Conservation (phyloP, 345 rosid species). For the Atalantia buxifolia region DNA sequence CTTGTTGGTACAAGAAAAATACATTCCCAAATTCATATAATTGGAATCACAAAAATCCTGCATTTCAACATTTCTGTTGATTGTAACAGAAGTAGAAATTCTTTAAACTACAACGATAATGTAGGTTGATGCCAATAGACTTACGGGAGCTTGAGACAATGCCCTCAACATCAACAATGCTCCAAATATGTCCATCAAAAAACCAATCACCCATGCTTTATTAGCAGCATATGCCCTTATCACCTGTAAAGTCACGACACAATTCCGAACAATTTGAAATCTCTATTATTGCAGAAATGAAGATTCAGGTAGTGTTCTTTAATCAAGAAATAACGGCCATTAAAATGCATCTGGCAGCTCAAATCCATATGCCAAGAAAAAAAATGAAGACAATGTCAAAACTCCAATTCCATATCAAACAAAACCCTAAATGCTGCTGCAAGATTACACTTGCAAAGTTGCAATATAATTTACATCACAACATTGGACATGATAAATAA, state of each 20-base stretch:
- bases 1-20: not conserved
- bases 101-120: not conserved
- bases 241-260: constrained; percentile 41
- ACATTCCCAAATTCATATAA: not conserved
- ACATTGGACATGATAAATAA: not conserved
- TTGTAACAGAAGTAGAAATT: not conserved
- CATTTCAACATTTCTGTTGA: not conserved
- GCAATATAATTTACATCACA: not conserved
- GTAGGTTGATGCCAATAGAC: constrained; percentile 18
- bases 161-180: constrained; percentile 93
- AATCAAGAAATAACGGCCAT: not conserved
- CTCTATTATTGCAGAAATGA: not conserved
- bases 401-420: not conserved
- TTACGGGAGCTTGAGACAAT: constrained; percentile 87
- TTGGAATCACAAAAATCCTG: not conserved
- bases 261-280: not conserved
- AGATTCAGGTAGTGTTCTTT: not conserved
- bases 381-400: not conserved
- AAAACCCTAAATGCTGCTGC: not conserved
- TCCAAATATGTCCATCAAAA: constrained; percentile 88
- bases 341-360: not conserved
- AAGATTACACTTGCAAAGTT: not conserved
- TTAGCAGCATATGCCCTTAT: constrained; percentile 77
- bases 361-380: not conserved
- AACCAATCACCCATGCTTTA: constrained; percentile 76